phyloP scores from a whole-genome alignment of 139 green algal genomes.

The Chlamydomonas sp. region DNA sequence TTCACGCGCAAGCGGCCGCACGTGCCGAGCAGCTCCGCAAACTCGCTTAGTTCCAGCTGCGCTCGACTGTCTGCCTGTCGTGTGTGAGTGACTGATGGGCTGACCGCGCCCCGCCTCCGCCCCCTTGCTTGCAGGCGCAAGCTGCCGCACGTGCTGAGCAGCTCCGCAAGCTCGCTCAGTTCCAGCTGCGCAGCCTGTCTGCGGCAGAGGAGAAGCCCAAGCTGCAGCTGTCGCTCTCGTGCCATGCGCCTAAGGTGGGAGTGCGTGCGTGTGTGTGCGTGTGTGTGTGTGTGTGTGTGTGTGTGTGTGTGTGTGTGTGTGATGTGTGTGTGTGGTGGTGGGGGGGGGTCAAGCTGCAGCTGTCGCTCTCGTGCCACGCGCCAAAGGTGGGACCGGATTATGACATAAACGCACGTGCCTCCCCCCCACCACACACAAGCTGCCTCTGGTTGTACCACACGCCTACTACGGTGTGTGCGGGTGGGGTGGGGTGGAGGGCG shows the following conservation, averaged over 20 bases:
- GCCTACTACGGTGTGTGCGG: no score
- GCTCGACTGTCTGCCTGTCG: neutral
- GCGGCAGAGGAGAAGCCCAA: conserved; percentile 31
- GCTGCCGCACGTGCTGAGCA: conserved; percentile 33
- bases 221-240: conserved; percentile 51
- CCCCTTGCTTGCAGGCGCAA: conserved; percentile 37
- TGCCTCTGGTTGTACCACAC: no score
- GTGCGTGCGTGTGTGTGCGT: no score
- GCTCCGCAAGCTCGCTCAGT: conserved; percentile 40
- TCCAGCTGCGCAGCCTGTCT: conserved; percentile 43
- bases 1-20: no score
- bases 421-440: no score
- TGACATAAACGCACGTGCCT: no score
- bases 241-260: conserved; percentile 79
- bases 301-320: no score
- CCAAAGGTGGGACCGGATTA: conserved; percentile 80
- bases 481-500: no score
- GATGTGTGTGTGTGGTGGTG: no score
- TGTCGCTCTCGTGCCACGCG: conserved; percentile 66
- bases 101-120: neutral
- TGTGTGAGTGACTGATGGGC: neutral
- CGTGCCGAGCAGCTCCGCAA: no score
- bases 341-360: conserved; percentile 39
- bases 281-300: no score
- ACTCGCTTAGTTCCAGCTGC: no score